Evolutionary conservation across 805 yeast genomes (phyloP), one percentile per base, ranked within the genome.

Genomic region (Zygosaccharomyces rouxii): DNA sequence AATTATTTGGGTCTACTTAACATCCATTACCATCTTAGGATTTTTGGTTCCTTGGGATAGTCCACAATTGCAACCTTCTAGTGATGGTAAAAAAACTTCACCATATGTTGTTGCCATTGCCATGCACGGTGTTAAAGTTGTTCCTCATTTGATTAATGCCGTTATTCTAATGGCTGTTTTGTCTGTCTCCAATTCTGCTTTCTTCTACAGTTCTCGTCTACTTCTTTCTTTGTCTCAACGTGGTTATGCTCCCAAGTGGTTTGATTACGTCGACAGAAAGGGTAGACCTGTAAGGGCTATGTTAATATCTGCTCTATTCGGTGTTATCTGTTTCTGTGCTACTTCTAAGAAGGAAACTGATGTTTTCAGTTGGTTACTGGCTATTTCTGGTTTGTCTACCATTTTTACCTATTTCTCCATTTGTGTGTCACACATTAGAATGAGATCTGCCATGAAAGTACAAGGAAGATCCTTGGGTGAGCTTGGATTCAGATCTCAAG

Each of bases 41-140:
- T 70, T 80, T 55, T 66, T 80, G 22, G 85, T 81, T 43, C 88
- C 89, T 42, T 80, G 76, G 66, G 68, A 71, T 63, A 75, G 80
- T 54, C 63, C 68, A 5, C 70, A 78, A 56, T 67, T 81, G 49
- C 65, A 73, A 57, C 81, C 82, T 42, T 58, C 76, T 1, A 61
- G 70, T 14, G 71, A 76, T 40, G 67, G 69, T 23, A 80, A 77
- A 55, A 68, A 67, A 29, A 83, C 86, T 18, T 84, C 90, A 16
- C 92, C 92, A 31, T 84, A 84, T 61, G 90, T 84, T 57, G 77
- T 85, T 66, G 89, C 90, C 28, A 76, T 84, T 50, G 71, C 75
- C 31, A 45, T 74, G 68, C 66, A 72, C 64, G 83, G 84, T 43
- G 75, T 80, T 41, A 73, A 69, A 21, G 83, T 77, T 5, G 72